Evolutionary conservation across 2,329 filamentous ascomycete genomes (phyloP).

Genomic region (Pleurostoma richardsiae): DNA sequence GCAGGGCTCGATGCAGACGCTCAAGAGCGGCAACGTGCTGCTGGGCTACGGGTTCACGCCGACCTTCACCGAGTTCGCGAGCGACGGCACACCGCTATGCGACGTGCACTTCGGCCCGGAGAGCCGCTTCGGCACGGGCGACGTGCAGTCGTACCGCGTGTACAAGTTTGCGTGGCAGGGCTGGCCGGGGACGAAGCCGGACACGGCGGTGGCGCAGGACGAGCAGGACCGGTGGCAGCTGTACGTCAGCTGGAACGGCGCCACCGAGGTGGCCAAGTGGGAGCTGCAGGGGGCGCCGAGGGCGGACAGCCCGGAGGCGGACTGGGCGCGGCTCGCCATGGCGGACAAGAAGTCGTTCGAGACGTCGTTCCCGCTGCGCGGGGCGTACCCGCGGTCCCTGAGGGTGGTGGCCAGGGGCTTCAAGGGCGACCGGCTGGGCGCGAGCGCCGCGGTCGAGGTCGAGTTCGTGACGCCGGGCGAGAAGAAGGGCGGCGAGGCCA

Average conservation of each 20-base stretch:
- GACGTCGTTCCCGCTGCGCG: too few relatives aligned
- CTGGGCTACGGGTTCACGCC: too few relatives aligned
- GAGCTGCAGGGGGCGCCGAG: too few relatives aligned
- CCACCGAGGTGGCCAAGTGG: conserved; percentile 10
- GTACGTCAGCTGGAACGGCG: conserved; percentile 14
- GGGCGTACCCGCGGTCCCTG: too few relatives aligned
- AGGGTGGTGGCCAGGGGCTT: too few relatives aligned
- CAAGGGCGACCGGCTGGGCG: neutral
- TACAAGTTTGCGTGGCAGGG: conserved; percentile 11
- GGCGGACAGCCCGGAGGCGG: too few relatives aligned
- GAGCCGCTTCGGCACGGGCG: conserved; percentile 6
- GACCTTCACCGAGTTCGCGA: conserved; percentile 4
- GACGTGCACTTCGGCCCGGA: conserved; percentile 10
- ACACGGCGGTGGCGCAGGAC: neutral
- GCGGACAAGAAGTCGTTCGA: too few relatives aligned
- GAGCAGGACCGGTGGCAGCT: conserved; percentile 1
- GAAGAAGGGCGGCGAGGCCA: neutral
- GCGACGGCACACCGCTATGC: conserved; percentile 9
- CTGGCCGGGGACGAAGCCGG: conserved; percentile 4
- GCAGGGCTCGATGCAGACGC: conserved; percentile 7
- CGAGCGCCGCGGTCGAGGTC: neutral
- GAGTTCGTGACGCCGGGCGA: neutral
- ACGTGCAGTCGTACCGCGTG: conserved; percentile 12
- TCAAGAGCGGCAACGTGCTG: too few relatives aligned
- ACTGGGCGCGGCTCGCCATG: too few relatives aligned